Evolutionary conservation across 1,284 basidiomycete genomes (phyloP), one percentile per base, ranked within the genome.

Genomic region (Fomitopsis betulina): DNA sequence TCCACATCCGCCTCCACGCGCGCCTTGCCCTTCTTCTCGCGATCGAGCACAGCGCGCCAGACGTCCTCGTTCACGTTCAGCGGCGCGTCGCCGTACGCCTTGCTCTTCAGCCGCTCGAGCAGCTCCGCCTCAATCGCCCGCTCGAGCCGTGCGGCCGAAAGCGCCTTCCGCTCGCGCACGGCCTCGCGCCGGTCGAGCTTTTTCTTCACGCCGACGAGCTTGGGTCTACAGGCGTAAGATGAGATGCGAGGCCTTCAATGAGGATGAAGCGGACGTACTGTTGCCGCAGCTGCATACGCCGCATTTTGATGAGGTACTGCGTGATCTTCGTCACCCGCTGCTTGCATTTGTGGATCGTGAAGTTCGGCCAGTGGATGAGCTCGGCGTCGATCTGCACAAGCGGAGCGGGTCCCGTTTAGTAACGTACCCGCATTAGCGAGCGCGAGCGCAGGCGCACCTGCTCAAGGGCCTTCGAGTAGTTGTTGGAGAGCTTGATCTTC

Each of bases 301-400:
- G 83, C 92, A 99, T 95, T 79, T 98, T 97, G 75, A 99, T 98
- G 62, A 99, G 84, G 71, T 98, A 99, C 74, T 99, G 97, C 0
- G 96, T 99, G 67, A 99, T 98, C 79, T 98, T 99, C 17, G 97
- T 99, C 39, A 98, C 83, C 54, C 97, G 86, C 76, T 99, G 97
- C 80, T 99, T 99, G 82, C 96, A 98, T 77, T 98, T 98, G 79
- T 99, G 97, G 59, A 94, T 92, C 57, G 89, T 88, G 73, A 97
- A 99, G 67, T 95, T 96, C 10, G 96, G 96, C 97, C 97, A 99
- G 74, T 98, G 95, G 49, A 95, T 84, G 63, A 99, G 83, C 70
- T 98, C 94, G 62, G 85, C 85, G 79, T 99, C 97, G 67, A 98
- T 96, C 93, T 97, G 47, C 25, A 8, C 17, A 54, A 23, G n/a